Conservation (phyloP, 2,329 filamentous ascomycete genomes). For the Stemphylium lycopersici region DNA sequence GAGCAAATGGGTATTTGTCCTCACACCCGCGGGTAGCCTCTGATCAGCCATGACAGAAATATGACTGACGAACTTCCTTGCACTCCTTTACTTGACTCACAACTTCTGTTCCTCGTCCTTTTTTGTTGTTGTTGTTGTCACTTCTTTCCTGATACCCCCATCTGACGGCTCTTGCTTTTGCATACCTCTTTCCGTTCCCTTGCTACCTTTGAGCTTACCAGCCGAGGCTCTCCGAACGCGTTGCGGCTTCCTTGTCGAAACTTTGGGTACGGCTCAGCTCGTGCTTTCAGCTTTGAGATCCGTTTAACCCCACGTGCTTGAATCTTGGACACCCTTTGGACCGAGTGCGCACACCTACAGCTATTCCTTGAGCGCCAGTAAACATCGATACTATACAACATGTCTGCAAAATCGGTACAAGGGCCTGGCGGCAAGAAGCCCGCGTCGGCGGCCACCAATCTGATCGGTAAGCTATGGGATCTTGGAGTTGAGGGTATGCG, state of each 20-base stretch:
- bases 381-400: slow-evolving; percentile 37
- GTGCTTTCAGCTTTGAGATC: not conserved
- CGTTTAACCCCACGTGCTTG: slow-evolving; percentile 3
- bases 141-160: slow-evolving; percentile 9
- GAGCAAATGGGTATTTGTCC: slow-evolving; percentile 33
- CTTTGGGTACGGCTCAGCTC: not conserved
- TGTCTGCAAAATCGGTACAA: slow-evolving; percentile 66
- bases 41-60: slow-evolving; percentile 16
- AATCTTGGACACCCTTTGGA: not conserved
- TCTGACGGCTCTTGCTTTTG: slow-evolving; percentile 1
- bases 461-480: slow-evolving; percentile 71
- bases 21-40: slow-evolving; percentile 42
- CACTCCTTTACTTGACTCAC: slow-evolving; percentile 13
- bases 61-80: slow-evolving; percentile 33
- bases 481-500: slow-evolving; percentile 1
- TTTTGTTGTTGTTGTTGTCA: not conserved
- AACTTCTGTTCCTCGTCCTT: slow-evolving; percentile 8
- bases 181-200: slow-evolving; percentile 14
- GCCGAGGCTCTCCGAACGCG: slow-evolving; percentile 1
- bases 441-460: slow-evolving; percentile 83
- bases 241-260: not conserved
- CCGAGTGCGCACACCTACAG: not conserved
- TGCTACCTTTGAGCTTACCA: slow-evolving; percentile 16
- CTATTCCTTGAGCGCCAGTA: slow-evolving; percentile 1
- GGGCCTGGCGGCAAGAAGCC: slow-evolving; percentile 72